Evolutionary conservation across 345 rosid species (phyloP).

Genomic region (Aquilaria sinensis): DNA sequence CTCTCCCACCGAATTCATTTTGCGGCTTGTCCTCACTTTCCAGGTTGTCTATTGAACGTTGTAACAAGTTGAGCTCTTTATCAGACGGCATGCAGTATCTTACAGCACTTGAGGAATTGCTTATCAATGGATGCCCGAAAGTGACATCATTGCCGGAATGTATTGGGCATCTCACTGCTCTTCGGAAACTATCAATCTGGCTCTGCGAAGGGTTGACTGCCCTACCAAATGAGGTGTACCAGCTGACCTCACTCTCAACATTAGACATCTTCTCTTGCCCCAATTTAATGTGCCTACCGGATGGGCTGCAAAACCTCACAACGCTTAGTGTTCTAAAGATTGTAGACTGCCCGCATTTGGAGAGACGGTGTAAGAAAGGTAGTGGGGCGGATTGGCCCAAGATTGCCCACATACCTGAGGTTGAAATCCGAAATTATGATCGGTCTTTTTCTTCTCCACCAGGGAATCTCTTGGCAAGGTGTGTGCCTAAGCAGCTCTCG

Average conservation of each 20-base stretch:
- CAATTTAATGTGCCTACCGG: neutral
- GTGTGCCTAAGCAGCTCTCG: too few relatives aligned
- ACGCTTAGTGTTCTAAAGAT: neutral
- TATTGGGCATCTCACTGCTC: neutral
- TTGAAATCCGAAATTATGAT: neutral
- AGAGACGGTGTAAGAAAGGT: neutral
- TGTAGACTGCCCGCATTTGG: neutral
- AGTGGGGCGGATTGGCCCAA: constrained; percentile 8
- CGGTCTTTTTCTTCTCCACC: too few relatives aligned
- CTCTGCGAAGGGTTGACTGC: neutral
- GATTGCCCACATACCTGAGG: neutral
- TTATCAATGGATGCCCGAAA: neutral
- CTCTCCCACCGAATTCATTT: neutral
- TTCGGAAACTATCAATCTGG: neutral
- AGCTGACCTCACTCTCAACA: constrained; percentile 2
- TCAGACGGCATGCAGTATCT: neutral
- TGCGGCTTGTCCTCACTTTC: neutral
- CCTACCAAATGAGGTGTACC: neutral
- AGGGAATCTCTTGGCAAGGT: too few relatives aligned
- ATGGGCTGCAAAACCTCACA: constrained; percentile 1
- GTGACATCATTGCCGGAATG: constrained; percentile 1
- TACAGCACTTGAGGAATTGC: neutral
- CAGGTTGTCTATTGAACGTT: neutral
- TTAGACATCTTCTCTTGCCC: neutral
- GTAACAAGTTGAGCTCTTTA: neutral